Evolutionary conservation across 192 early-diverging fungal species (phyloP).

Genomic region (Linnemannia elongata): DNA sequence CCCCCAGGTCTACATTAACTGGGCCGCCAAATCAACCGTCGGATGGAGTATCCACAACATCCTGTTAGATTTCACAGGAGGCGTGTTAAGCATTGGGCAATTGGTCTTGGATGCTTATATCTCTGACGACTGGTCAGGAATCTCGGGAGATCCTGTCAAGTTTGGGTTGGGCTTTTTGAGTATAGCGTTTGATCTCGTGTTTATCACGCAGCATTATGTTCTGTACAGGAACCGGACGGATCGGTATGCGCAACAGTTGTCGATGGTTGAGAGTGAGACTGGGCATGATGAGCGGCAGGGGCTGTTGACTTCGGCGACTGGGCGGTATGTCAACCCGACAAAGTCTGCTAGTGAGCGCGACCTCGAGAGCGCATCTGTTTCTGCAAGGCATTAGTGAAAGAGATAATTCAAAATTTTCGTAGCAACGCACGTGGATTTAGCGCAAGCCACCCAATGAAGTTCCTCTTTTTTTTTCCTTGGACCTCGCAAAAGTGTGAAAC

Average conservation of each 20-base stretch:
- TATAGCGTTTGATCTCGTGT: conserved; percentile 87
- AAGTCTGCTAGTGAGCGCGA: neutral
- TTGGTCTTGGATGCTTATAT: conserved; percentile 78
- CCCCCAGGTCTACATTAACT: conserved; percentile 84
- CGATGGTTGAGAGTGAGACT: neutral
- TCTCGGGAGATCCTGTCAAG: conserved; percentile 70
- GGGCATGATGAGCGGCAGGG: conserved; percentile 20
- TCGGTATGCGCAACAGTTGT: neutral
- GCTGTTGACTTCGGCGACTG: conserved; percentile 1
- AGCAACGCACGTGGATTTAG: neutral
- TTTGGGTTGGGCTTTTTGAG: conserved; percentile 84
- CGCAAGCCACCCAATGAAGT: neutral
- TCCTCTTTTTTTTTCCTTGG: neutral
- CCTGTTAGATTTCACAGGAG: conserved; percentile 89
- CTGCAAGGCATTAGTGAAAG: neutral
- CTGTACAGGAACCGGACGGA: conserved; percentile 69
- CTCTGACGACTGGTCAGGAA: conserved; percentile 59
- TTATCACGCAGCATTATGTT: conserved; percentile 88
- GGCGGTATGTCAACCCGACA: neutral
- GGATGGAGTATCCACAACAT: conserved; percentile 95
- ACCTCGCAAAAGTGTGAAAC: neutral
- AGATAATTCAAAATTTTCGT: too few relatives aligned
- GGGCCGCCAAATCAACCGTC: conserved; percentile 77
- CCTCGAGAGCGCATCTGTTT: neutral
- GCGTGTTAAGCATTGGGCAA: conserved; percentile 81